Evolutionary conservation across 495 filamentous ascomycete genomes (phyloP), one percentile per base, ranked within the genome.

Genomic region (Podospora anserina): DNA sequence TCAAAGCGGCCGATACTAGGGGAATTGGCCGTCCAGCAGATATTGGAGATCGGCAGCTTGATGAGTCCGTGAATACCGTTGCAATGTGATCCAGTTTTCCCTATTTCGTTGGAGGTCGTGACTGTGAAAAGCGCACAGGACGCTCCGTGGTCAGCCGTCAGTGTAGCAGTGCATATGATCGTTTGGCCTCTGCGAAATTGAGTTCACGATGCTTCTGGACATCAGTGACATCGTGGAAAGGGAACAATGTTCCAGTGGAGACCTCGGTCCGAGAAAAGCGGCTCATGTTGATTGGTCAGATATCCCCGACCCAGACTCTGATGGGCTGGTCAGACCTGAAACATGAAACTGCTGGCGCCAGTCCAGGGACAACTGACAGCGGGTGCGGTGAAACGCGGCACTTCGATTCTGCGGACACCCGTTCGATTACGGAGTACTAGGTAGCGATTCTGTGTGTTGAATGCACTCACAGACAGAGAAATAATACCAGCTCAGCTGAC

Each of bases 341-440:
- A 72, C 70, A 69, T 64, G 70, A 69, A 65, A 72, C 67, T 61
- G 20, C 60, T 18, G 60, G 60, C 65, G 65, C 65, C 20, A 61
- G 18, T 63, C 61, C 61, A 63, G 61, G 59, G 62, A 65, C 6
- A 20, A 58, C 55, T 60, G 34, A 32, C 16, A 28, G 61, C 61
- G 64, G 39, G 61, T 65, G 66, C 64, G 58, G 55, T 53, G 65
- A 58, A 61, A 65, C 28, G 56, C 39, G 39, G 39, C 39, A 49
- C 39, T 49, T 49, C 39, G 32, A 63, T 63, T 63, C 32, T 19
- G 61, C 32, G 61, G 61, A 18, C 26, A 56, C 49, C 27, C 49
- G 27, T 5, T 54, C 3, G 53, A 57, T 23, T 23, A 23, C 23
- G 23, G 23, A 23, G 23, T 32, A 18, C 23, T 4, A 32, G 7